phyloP scores from a whole-genome alignment of 345 rosid genomes.

The Acer campestre region DNA sequence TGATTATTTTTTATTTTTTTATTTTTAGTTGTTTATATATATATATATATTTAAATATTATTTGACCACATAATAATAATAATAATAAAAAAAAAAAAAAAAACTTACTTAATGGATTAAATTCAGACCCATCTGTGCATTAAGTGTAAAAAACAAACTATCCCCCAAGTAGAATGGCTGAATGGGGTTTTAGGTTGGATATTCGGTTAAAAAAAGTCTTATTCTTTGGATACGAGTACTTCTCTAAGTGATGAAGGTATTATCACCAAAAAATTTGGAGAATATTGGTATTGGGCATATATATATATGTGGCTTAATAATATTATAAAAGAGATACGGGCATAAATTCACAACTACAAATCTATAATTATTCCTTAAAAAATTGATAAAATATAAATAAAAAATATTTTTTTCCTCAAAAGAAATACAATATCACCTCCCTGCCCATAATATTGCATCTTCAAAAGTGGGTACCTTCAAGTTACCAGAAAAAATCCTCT shows the following conservation, averaged over 20 bases:
- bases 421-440: slow-evolving; percentile 5
- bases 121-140: too few species aligned
- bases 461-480: slow-evolving; percentile 22
- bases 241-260: background rate
- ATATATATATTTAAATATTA: too few species aligned
- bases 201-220: background rate
- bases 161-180: too few species aligned
- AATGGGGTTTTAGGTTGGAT: background rate
- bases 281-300: slow-evolving; percentile 26
- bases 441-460: slow-evolving; percentile 27
- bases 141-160: too few species aligned
- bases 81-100: too few species aligned
- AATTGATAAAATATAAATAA: background rate
- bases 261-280: slow-evolving; percentile 6
- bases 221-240: background rate
- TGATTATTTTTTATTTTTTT: too few species aligned
- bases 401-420: too few species aligned
- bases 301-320: slow-evolving; percentile 12
- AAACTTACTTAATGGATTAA: too few species aligned
- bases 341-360: slow-evolving; percentile 31
- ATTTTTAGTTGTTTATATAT: too few species aligned
- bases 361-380: slow-evolving; percentile 25
- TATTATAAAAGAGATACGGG: slow-evolving; percentile 20
- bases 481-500: slow-evolving; percentile 16
- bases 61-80: too few species aligned